Conservation (phyloP, 2,329 filamentous ascomycete genomes). For the Cordyceps cateniannulata region DNA sequence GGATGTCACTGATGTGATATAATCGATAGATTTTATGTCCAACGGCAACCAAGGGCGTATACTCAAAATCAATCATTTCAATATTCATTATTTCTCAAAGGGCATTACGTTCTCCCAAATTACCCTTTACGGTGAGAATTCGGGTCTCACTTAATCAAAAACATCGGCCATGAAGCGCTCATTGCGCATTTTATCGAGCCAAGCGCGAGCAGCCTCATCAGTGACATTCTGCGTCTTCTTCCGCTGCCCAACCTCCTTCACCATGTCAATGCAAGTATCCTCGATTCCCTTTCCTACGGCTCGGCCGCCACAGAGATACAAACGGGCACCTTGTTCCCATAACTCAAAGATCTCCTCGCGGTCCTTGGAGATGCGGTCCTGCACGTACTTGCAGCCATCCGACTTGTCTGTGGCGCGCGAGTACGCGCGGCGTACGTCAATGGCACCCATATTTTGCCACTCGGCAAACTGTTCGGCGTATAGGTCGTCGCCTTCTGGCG, state of each 20-base stretch:
- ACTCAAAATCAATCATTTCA: too few relatives aligned
- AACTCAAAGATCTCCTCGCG: conserved; percentile 29
- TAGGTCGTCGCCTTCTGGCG: conserved; percentile 43
- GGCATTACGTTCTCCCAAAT: too few relatives aligned
- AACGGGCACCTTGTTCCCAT: conserved; percentile 41
- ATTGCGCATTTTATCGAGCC: conserved; percentile 46
- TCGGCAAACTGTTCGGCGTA: conserved; percentile 51
- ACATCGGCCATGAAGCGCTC: conserved; percentile 55
- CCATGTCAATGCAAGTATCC: conserved; percentile 17
- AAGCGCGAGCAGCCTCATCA: conserved; percentile 35
- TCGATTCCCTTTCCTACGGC: conserved; percentile 31
- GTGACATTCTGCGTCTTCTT: conserved; percentile 24
- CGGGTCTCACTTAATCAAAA: conserved; percentile 43
- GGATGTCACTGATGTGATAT: too few relatives aligned
- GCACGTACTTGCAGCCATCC: conserved; percentile 42
- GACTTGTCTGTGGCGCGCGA: conserved; percentile 33
- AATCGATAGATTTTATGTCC: too few relatives aligned
- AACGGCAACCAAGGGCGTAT: too few relatives aligned
- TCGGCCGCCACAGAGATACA: conserved; percentile 60
- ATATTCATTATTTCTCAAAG: too few relatives aligned
- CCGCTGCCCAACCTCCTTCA: conserved; percentile 26
- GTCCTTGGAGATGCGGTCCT: conserved; percentile 35
- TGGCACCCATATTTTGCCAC: conserved; percentile 56
- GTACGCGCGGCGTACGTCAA: conserved; percentile 55
- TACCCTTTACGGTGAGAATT: too few relatives aligned